A percentile compares a stretch with the other conserved stretches of the same genome.
Evolutionary conservation across 1,284 basidiomycete genomes (phyloP).

Genomic region (Testicularia cyperi): DNA sequence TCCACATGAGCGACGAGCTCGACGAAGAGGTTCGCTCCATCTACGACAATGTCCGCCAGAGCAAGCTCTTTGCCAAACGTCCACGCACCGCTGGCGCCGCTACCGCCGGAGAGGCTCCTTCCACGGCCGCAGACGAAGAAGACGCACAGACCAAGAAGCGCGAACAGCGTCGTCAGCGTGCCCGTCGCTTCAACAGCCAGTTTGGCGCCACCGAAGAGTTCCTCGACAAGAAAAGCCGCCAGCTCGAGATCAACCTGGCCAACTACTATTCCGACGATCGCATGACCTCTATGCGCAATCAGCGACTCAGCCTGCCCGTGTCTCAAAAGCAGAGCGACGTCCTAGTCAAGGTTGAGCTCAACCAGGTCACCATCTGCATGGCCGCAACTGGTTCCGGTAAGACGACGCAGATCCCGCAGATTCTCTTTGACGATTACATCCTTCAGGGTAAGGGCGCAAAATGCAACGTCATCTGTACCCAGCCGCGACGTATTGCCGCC

Average conservation of each 20-base stretch:
- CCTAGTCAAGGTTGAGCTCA: constrained; percentile 69
- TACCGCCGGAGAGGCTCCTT: constrained; percentile 26
- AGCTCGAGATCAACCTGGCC: constrained; percentile 67
- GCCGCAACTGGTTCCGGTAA: constrained; percentile 94
- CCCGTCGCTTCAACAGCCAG: constrained; percentile 22
- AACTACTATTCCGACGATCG: constrained; percentile 70
- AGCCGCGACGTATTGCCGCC: constrained; percentile 87
- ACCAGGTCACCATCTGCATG: constrained; percentile 90
- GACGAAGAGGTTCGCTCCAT: constrained; percentile 76
- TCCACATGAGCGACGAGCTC: constrained; percentile 71
- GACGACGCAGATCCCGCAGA: constrained; percentile 91
- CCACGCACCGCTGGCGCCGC: constrained; percentile 38
- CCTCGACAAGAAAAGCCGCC: constrained; percentile 67
- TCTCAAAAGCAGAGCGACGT: constrained; percentile 51
- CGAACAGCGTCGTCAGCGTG: constrained; percentile 23
- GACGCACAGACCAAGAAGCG: constrained; percentile 35
- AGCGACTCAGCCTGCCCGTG: constrained; percentile 74
- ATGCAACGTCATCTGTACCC: constrained; percentile 92
- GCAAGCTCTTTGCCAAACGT: constrained; percentile 54
- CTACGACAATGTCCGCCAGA: constrained; percentile 67
- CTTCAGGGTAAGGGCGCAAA: constrained; percentile 74
- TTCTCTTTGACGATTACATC: constrained; percentile 84
- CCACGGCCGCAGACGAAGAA: constrained; percentile 48
- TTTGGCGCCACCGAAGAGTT: constrained; percentile 46
- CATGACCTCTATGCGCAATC: constrained; percentile 70